Evolutionary conservation across 345 rosid species (phyloP), one percentile per base, ranked within the genome.

Genomic region (Erysimum cheiranthoides): DNA sequence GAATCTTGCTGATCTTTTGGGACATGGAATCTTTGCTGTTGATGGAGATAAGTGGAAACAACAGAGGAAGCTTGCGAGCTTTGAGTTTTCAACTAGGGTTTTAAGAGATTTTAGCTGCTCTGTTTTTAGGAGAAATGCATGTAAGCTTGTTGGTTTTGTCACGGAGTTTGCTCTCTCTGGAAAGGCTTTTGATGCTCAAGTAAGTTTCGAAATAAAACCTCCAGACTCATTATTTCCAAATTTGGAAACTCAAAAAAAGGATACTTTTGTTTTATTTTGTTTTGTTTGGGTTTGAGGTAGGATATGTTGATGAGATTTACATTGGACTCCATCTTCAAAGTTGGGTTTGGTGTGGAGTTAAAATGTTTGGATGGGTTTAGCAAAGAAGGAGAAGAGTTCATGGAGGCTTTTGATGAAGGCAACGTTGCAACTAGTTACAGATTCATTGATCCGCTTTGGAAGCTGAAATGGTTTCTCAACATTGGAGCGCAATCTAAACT

Each of bases 1-100:
- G 17, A 71, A 85, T 5, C 5, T 76, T 0, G 53, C 13, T 0
- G 92, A 91, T 59, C 78, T 93, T 62, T 64, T 91, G 6, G 97
- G 98, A 18, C 78, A 86, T n/a, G 98, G 98, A n/a, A 89, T 93
- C 2, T 89, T 89, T 16, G 77, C 73, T 12, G 96, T 80, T 36
- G 90, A 93, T 70, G 97, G 97, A 17, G 93, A 87, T 3, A 89
- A 83, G 71, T 93, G 97, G 98, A 77, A 70, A 79, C 90, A 88
- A 27, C 98, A 93, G 78, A 83, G 98, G 71, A 93, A 91, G 86
- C 83, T 87, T 1, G 87, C 93, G 0, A 91, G 92, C 76, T 82
- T 76, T 28, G 92, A 93, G 84, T 93, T 93, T 61, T 89, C 91
- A 0, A 79, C 93, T 0, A 83, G 90, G 39, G 89, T 88, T 27